phyloP scores from a whole-genome alignment of 2,329 filamentous ascomycete species.

The Penicillium sp. region DNA sequence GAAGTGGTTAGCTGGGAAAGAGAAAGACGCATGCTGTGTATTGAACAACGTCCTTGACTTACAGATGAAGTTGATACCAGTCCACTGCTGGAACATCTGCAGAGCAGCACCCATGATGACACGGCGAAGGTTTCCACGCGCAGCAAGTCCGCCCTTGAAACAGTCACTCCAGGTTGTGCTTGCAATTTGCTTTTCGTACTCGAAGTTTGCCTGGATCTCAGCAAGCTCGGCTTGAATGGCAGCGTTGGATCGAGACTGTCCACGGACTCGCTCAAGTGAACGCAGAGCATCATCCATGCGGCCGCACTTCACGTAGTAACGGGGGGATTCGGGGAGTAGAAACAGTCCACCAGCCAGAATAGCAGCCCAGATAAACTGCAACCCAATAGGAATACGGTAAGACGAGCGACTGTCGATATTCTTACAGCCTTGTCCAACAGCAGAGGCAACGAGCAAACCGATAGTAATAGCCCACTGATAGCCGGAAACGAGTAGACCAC shows the following conservation, averaged over 20 bases:
- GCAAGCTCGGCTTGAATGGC: constrained; percentile 77
- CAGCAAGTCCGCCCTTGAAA: constrained; percentile 62
- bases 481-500: constrained; percentile 73
- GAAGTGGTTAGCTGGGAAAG: background rate
- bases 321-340: constrained; percentile 79
- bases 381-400: constrained; percentile 77
- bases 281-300: constrained; percentile 64
- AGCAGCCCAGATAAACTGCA: constrained; percentile 79
- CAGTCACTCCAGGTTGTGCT: constrained; percentile 66
- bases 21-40: background rate
- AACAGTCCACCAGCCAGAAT: constrained; percentile 74
- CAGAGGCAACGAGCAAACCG: constrained; percentile 72
- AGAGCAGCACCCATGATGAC: constrained; percentile 70
- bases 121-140: constrained; percentile 60
- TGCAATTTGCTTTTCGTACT: constrained; percentile 66
- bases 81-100: constrained; percentile 80
- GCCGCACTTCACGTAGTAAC: constrained; percentile 79
- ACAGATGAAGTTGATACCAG: constrained; percentile 87
- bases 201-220: constrained; percentile 86
- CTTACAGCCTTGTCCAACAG: constrained; percentile 71
- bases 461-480: constrained; percentile 84
- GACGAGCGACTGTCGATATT: constrained; percentile 54
- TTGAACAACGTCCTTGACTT: background rate
- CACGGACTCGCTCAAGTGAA: constrained; percentile 68
- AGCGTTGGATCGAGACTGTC: constrained; percentile 69